These are phyloP conservation scores for Sphaceloma murrayae DNA, from an alignment of 2,329 filamentous ascomycete species.

Conservation along the genomic window DNA sequence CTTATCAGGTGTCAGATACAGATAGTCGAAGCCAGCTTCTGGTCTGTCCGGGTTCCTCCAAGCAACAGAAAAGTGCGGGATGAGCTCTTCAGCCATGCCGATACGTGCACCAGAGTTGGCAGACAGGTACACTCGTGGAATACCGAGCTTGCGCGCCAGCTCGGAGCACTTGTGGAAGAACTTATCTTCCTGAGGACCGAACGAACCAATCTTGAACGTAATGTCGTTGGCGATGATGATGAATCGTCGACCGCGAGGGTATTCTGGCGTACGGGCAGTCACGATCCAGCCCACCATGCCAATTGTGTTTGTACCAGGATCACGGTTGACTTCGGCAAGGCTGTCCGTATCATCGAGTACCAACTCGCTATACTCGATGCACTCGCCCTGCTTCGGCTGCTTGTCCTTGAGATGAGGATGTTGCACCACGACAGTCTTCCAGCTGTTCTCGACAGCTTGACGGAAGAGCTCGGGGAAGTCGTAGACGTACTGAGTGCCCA, in stretches of 20 bases:
- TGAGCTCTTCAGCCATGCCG: slow-evolving; percentile 90
- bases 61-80: slow-evolving; percentile 92
- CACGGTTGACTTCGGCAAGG: slow-evolving; percentile 83
- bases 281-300: slow-evolving; percentile 99
- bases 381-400: slow-evolving; percentile 77
- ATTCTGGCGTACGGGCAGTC: slow-evolving; percentile 89
- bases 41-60: slow-evolving; percentile 82
- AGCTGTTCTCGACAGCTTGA: slow-evolving; percentile 93
- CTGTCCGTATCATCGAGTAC: slow-evolving; percentile 91
- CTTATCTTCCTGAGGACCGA: slow-evolving; percentile 89
- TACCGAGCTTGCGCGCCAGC: slow-evolving; percentile 83
- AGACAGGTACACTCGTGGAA: slow-evolving; percentile 94
- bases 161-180: slow-evolving; percentile 99
- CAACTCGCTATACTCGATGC: slow-evolving; percentile 87
- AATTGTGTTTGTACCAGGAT: slow-evolving; percentile 88
- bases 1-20: slow-evolving; percentile 80
- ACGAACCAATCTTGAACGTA: slow-evolving; percentile 97
- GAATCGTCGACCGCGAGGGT: slow-evolving; percentile 83
- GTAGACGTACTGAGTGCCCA: slow-evolving; percentile 99
- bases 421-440: slow-evolving; percentile 65
- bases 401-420: slow-evolving; percentile 66
- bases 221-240: slow-evolving; percentile 98
- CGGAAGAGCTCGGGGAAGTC: slow-evolving; percentile 99
- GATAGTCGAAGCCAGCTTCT: slow-evolving; percentile 88
- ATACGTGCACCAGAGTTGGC: slow-evolving; percentile 98